Evolutionary conservation across 352 stramenopile species (phyloP), one percentile per base, ranked within the genome.

Genomic region (Pythium guiyangense): DNA sequence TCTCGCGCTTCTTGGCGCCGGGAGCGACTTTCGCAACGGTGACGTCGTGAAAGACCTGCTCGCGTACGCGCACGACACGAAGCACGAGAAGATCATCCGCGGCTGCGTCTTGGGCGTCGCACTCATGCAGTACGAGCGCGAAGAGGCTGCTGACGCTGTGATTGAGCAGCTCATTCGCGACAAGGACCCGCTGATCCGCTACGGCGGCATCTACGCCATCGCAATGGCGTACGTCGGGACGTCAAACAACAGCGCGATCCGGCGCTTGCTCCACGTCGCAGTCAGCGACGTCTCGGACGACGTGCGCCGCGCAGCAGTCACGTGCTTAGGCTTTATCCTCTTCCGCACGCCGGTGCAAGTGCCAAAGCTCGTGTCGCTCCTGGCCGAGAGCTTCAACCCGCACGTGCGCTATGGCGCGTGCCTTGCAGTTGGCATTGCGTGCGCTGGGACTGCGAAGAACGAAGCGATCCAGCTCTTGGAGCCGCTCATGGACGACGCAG

Each of bases 51-150:
- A 92, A 59, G 95, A 99, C 59, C 73, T 99, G 56, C 75, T 99
- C n/a, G 92, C 93, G 39, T 99, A 99, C 67, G 93, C 96, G 18
- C 88, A 98, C 62, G 96, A 99, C 64, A 99, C 97, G 15, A 94
- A 98, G 59, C 97, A 99, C 79, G 97, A 99, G 74, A 99, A 99
- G 72, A 99, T 99, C 66, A 99, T 99, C 63, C 94, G 97, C 37
- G 97, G 96, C 27, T 94, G 98, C 58, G 90, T 97, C 29, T 97
- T 99, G 79, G 96, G 95, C 51, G 84, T 99, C 45, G 97, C 97
- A 18, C 79, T 99, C 9, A 98, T 98, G 70, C 97, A 98, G 70
- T 99, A 98, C 65, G 96, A 97, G 58, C 91, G 96, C 50, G 96
- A 99, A 71, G 96, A 99, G 62, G 88, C 96, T 49, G 96, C 95